Evolutionary conservation across 208 protist species (phyloP), one percentile per base, ranked within the genome.

Genomic region (Acanthamoeba castellanii): DNA sequence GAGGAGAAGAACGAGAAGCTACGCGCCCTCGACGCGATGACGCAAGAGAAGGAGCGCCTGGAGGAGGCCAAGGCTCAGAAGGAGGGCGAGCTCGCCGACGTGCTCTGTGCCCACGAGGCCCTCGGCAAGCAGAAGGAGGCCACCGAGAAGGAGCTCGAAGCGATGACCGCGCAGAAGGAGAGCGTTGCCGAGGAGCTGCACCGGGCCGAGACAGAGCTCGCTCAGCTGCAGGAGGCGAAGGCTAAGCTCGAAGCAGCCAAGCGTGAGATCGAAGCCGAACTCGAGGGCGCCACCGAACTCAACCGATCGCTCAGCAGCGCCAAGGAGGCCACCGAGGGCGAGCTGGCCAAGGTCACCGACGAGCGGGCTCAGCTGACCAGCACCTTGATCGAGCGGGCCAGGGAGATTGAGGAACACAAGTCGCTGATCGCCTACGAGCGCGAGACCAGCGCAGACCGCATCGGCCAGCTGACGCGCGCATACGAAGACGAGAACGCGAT

Each of bases 91-190:
- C 85, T 92, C 27, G 85, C n/a, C 52, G 55, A 37, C 11, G 27
- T 92, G 50, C 7, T 27, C 22, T 5, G 34, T 20, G 52, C 59
- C 13, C 13, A 70, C 11, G 85, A 92, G 11, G 59, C 61, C n/a
- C 59, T 92, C 34, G 85, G 8, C 52, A 30, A 27, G 22, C 25
- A 92, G 45, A n/a, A 72, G 57, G 55, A 61, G 30, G 85, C n/a
- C 76, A 61, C 34, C 59, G 34, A 34, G 61, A 70, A 70, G n/a
- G 30, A 92, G 85, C 85, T 92, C 7, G 37, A 92, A 27, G 55
- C 20, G 55, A 92, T 72, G 85, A 92, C 0, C 9, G 45, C n/a
- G 1, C 55, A 18, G 5, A 61, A 70, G 55, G 85, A 92, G 22
- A 55, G 6, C 20, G 18, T 74, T 32, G 27, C n/a, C 16, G 61